A percentile compares a stretch with the other conserved stretches of the same genome.
Conservation (phyloP, 2,329 filamentous ascomycete genomes). For the Curvularia eragrostidis region DNA sequence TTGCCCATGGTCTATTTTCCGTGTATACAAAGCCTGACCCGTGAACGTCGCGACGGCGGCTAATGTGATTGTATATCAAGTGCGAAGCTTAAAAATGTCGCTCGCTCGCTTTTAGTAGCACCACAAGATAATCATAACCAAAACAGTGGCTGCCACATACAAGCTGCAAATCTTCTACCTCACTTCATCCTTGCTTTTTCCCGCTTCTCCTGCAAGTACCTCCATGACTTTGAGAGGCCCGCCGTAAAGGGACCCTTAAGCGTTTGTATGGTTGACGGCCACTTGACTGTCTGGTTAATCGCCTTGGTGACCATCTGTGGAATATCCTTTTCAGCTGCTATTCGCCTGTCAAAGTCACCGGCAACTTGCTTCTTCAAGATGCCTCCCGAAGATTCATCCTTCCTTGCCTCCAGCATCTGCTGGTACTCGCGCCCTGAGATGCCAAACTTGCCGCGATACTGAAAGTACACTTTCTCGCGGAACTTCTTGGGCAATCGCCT, state of each 20-base stretch:
- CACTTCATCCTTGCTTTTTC: constrained; percentile 50
- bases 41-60: constrained; percentile 22
- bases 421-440: constrained; percentile 86
- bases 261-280: constrained; percentile 89
- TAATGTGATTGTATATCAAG: constrained; percentile 15
- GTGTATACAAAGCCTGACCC: constrained; percentile 34
- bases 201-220: constrained; percentile 82
- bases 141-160: not conserved
- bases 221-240: constrained; percentile 71
- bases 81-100: constrained; percentile 6
- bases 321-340: constrained; percentile 77
- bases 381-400: constrained; percentile 68
- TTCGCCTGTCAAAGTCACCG: constrained; percentile 83
- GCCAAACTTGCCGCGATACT: constrained; percentile 88
- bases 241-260: constrained; percentile 83
- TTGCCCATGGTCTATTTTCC: constrained; percentile 7
- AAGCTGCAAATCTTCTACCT: not conserved
- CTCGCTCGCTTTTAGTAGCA: constrained; percentile 14
- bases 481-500: constrained; percentile 86
- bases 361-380: constrained; percentile 76
- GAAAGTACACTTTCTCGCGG: constrained; percentile 88
- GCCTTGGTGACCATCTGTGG: constrained; percentile 73
- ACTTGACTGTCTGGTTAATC: constrained; percentile 86
- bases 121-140: constrained; percentile 10
- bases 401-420: constrained; percentile 78